These are phyloP conservation scores for Irpex lacteus DNA, from an alignment of 1,284 basidiomycete species.

Conservation along the genomic window DNA sequence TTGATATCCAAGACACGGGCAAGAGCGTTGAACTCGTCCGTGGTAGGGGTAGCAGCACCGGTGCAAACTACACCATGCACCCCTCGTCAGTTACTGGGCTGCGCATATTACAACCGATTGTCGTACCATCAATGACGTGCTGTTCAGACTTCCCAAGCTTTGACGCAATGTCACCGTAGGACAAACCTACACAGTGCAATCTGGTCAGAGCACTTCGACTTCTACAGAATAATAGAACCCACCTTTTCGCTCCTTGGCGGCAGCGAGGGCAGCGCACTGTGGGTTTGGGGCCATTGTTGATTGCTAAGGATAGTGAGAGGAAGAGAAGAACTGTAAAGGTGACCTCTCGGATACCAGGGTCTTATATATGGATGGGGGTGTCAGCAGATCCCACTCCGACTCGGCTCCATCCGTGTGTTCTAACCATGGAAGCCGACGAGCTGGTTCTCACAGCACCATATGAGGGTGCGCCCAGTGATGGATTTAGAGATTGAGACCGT, in stretches of 20 bases:
- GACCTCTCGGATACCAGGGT: background rate
- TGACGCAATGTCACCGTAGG: constrained; percentile 45
- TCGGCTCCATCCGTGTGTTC: background rate
- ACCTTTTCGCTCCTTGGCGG: constrained; percentile 53
- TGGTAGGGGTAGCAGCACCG: constrained; percentile 41
- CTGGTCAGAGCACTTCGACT: background rate
- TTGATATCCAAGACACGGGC: constrained; percentile 45
- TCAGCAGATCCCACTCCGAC: background rate
- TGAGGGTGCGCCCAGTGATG: background rate
- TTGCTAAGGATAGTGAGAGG: constrained; percentile 9
- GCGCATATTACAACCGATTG: background rate
- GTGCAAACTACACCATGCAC: constrained; percentile 46
- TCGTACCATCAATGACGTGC: constrained; percentile 52
- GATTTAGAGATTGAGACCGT: background rate
- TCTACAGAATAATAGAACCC: constrained; percentile 4
- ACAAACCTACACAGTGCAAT: constrained; percentile 36
- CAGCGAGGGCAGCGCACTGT: constrained; percentile 55
- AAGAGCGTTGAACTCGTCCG: constrained; percentile 50
- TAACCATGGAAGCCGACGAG: background rate
- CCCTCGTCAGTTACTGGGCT: background rate
- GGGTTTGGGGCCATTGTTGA: constrained; percentile 39
- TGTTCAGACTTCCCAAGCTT: constrained; percentile 38
- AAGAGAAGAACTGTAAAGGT: background rate
- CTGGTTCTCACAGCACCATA: background rate
- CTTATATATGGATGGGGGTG: constrained; percentile 5